These are phyloP conservation scores for Trichaptum fuscoviolaceum DNA, from an alignment of 768 basidiomycete species.

Conservation along the genomic window DNA sequence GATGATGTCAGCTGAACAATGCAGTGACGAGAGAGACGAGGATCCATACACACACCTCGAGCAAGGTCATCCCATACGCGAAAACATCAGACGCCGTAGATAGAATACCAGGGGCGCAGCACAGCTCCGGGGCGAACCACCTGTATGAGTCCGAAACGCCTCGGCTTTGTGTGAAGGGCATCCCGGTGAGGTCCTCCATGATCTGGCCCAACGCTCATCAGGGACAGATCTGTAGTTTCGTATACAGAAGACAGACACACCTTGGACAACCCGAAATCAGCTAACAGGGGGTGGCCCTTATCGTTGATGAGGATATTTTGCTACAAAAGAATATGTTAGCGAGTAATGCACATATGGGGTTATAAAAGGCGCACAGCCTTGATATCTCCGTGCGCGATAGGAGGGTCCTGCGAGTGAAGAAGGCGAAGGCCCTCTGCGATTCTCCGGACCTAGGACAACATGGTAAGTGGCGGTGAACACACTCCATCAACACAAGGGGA, in stretches of 20 bases:
- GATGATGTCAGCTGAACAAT: conserved; percentile 8
- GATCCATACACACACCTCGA: conserved; percentile 36
- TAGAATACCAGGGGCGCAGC: conserved; percentile 42
- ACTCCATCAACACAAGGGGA: background rate
- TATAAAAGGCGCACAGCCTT: conserved; percentile 35
- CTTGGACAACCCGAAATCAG: conserved; percentile 36
- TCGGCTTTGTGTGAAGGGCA: conserved; percentile 50
- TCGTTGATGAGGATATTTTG: conserved; percentile 8
- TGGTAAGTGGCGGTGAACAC: background rate
- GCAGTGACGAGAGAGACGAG: conserved; percentile 1
- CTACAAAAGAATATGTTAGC: background rate
- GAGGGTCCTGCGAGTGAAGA: conserved; percentile 45
- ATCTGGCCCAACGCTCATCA: conserved; percentile 29
- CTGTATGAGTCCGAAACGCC: conserved; percentile 40
- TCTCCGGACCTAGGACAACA: conserved; percentile 33
- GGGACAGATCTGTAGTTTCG: no score
- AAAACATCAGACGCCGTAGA: conserved; percentile 48
- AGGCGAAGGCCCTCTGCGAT: conserved; percentile 43
- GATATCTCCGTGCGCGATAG: conserved; percentile 50
- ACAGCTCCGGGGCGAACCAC: conserved; percentile 56
- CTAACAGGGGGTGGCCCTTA: conserved; percentile 34
- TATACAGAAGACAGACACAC: background rate
- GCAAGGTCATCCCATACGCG: conserved; percentile 50
- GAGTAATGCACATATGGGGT: background rate
- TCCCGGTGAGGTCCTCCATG: conserved; percentile 51